These are phyloP conservation scores for Geotrichum fermentans DNA, from an alignment of 1,139 yeast genomes.

Conservation along the genomic window DNA sequence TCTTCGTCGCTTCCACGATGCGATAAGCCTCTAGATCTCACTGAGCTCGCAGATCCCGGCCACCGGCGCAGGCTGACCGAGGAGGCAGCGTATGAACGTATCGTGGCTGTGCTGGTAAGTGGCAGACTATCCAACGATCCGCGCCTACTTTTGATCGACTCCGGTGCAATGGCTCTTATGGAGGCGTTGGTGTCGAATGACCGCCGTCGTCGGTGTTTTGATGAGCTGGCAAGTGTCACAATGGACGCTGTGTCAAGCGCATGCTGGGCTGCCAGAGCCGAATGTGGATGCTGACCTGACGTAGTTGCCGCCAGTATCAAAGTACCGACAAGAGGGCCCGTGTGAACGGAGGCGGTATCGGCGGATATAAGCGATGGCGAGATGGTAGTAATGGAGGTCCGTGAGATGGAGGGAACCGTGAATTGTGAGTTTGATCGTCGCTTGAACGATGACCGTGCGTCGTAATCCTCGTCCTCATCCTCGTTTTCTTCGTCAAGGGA, in stretches of 20 bases:
- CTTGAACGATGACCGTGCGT: conserved; percentile 23
- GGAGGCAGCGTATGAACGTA: conserved; percentile 16
- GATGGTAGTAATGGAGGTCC: conserved; percentile 33
- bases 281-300: neutral
- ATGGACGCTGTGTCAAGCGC: conserved; percentile 36
- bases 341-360: conserved; percentile 26
- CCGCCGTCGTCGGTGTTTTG: conserved; percentile 36
- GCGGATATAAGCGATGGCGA: conserved; percentile 27
- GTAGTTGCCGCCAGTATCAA: conserved; percentile 17
- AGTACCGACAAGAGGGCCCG: conserved; percentile 22
- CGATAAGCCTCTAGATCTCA: conserved; percentile 2
- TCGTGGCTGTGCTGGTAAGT: conserved; percentile 18
- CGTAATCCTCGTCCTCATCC: conserved; percentile 14
- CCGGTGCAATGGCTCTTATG: conserved; percentile 39
- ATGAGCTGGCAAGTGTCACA: conserved; percentile 39
- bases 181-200: conserved; percentile 41
- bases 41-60: conserved; percentile 13
- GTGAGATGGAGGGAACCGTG: conserved; percentile 32
- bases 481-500: neutral
- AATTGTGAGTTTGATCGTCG: conserved; percentile 32
- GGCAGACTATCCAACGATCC: conserved; percentile 30
- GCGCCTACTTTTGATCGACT: conserved; percentile 31
- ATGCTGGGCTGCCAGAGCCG: conserved; percentile 5
- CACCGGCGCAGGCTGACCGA: conserved; percentile 10
- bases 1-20: conserved; percentile 9